A percentile compares a stretch with the other conserved stretches of the same genome.
phyloP scores from a whole-genome alignment of 352 stramenopile species.

The Achlya hypogyna region DNA sequence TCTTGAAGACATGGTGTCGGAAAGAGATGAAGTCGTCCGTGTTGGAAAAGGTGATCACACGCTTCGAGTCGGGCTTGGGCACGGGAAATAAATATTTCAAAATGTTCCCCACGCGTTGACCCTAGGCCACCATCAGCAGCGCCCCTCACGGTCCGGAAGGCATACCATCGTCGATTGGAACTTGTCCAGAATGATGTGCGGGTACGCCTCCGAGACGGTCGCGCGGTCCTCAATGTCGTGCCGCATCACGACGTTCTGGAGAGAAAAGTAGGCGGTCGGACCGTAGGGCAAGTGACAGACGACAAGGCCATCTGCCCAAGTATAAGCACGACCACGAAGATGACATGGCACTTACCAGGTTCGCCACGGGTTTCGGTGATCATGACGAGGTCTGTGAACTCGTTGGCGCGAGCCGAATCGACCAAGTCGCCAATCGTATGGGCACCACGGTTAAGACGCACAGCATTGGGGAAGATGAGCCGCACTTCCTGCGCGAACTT shows the following conservation, averaged over 20 bases:
- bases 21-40: slow-evolving; percentile 99
- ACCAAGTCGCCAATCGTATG: slow-evolving; percentile 94
- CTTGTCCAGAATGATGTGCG: slow-evolving; percentile 96
- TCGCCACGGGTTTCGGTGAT: slow-evolving; percentile 98
- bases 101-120: slow-evolving; percentile 94
- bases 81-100: slow-evolving; percentile 99
- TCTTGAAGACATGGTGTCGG: slow-evolving; percentile 98
- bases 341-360: slow-evolving; percentile 45
- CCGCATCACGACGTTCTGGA: slow-evolving; percentile 94
- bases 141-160: neutral
- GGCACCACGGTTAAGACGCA: slow-evolving; percentile 94
- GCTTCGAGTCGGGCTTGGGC: slow-evolving; percentile 92
- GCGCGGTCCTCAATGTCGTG: slow-evolving; percentile 98
- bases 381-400: slow-evolving; percentile 98
- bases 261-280: slow-evolving; percentile 97
- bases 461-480: slow-evolving; percentile 96
- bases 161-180: slow-evolving; percentile 87
- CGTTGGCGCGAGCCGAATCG: slow-evolving; percentile 90
- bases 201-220: slow-evolving; percentile 89
- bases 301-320: slow-evolving; percentile 87
- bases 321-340: neutral
- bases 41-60: slow-evolving; percentile 98
- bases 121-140: slow-evolving; percentile 24
- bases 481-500: slow-evolving; percentile 99
- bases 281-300: slow-evolving; percentile 98